A percentile compares a stretch with the other conserved stretches of the same genome.
Evolutionary conservation across 164 flowering plant genomes (phyloP).

Genomic region (Kalanchoe fedtschenkoi): DNA sequence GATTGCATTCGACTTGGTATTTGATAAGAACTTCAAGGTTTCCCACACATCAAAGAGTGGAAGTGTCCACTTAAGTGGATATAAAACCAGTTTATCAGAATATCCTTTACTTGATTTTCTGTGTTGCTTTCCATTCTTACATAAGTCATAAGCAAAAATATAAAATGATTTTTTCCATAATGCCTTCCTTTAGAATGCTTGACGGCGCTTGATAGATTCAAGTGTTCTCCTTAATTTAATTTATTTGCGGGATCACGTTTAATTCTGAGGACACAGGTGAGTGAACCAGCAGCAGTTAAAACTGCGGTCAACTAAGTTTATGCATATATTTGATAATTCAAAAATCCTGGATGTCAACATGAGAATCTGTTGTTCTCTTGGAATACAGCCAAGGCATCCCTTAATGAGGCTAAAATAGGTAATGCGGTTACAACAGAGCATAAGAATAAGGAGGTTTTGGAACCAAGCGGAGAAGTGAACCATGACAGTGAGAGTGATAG

Average conservation of each 20-base stretch:
- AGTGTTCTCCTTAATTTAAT: not conserved
- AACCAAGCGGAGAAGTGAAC: not conserved
- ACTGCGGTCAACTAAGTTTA: not conserved
- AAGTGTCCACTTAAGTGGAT: constrained; percentile 40
- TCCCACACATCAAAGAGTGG: constrained; percentile 49
- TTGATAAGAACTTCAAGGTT: constrained; percentile 33
- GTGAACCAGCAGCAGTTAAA: not conserved
- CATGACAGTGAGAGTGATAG: not conserved
- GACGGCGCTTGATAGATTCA: not conserved
- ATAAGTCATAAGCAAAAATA: too few species aligned
- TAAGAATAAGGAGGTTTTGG: not conserved
- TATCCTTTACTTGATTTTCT: constrained; percentile 27
- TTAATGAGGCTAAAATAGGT: not conserved
- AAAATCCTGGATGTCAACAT: too few species aligned
- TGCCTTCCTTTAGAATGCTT: too few species aligned
- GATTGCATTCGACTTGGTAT: constrained; percentile 32
- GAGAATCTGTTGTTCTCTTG: not conserved
- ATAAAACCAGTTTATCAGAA: constrained; percentile 15
- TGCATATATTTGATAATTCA: too few species aligned
- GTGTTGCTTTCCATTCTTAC: too few species aligned
- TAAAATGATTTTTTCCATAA: not conserved
- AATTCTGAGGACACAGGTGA: not conserved
- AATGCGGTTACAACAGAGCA: not conserved
- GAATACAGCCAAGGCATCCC: not conserved
- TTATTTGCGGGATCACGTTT: not conserved